Conservation (phyloP, 2,329 filamentous ascomycete genomes). For the Aaosphaeria pasadenensis region DNA sequence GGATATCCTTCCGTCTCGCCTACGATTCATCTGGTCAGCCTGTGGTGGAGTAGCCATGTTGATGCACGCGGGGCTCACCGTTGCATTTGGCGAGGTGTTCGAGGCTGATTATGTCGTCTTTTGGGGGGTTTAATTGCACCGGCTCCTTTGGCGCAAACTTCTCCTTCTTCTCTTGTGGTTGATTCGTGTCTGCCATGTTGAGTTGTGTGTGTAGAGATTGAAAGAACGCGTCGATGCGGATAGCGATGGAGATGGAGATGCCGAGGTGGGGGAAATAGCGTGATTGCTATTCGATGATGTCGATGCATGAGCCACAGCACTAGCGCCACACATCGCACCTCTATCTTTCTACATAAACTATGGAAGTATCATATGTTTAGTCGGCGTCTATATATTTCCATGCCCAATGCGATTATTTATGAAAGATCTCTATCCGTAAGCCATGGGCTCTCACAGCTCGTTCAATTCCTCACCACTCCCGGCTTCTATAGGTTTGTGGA, state of each 20-base stretch:
- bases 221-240: no score
- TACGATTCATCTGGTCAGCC: slow-evolving; percentile 32
- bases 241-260: no score
- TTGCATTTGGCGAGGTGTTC: slow-evolving; percentile 79
- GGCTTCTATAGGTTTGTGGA: slow-evolving; percentile 36
- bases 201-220: no score
- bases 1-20: slow-evolving; percentile 62
- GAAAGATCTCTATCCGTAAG: no score
- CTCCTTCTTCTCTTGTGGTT: slow-evolving; percentile 26
- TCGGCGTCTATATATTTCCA: no score
- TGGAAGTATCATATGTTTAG: no score
- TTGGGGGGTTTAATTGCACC: slow-evolving; percentile 76
- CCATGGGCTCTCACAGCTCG: background rate
- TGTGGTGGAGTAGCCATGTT: background rate
- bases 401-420: no score
- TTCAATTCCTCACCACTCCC: background rate
- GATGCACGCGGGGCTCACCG: slow-evolving; percentile 55
- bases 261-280: no score
- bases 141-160: slow-evolving; percentile 78
- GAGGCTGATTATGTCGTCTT: slow-evolving; percentile 78
- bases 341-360: no score
- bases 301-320: no score
- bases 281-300: no score
- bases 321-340: no score
- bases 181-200: background rate